Percentiles rank a stretch among this genome's conserved stretches.
Conservation (phyloP, 2,329 filamentous ascomycete genomes). For the Colletotrichum kahawae region DNA sequence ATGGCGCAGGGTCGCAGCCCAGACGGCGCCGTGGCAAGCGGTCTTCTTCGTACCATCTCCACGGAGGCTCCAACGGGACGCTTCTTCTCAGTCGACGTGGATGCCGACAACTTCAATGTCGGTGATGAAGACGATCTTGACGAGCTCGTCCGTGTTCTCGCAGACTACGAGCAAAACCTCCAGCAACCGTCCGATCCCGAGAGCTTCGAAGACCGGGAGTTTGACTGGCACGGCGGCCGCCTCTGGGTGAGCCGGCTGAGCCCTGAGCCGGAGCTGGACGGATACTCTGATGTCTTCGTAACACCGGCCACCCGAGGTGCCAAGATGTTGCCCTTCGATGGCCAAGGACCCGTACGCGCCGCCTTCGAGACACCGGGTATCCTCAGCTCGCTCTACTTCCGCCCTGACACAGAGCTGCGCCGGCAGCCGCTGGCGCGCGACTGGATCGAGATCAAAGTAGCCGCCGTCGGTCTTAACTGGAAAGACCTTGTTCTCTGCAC, state of each 20-base stretch:
- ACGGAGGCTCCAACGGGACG: not conserved
- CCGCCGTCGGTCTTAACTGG: not conserved
- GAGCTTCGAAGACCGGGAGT: not conserved
- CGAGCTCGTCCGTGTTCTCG: not conserved
- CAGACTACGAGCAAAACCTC: not conserved
- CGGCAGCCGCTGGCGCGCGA: not conserved
- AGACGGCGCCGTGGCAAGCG: not conserved
- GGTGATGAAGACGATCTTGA: fast-evolving
- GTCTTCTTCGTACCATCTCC: not conserved
- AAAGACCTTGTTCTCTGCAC: not conserved
- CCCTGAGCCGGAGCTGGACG: not conserved
- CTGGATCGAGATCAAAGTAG: not conserved
- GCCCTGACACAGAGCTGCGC: not conserved
- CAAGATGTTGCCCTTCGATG: not conserved
- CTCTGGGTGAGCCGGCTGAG: not conserved
- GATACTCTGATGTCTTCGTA: not conserved
- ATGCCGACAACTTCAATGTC: not conserved
- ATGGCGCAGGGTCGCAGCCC: not conserved
- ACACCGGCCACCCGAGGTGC: not conserved
- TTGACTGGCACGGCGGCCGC: not conserved
- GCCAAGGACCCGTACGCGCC: not conserved
- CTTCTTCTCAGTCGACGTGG: not conserved
- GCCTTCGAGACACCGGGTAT: not conserved
- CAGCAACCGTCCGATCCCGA: not conserved
- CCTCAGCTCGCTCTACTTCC: not conserved